These are phyloP conservation scores for Vitis amurensis DNA, from an alignment of 164 flowering plant genomes.

Conservation along the genomic window DNA sequence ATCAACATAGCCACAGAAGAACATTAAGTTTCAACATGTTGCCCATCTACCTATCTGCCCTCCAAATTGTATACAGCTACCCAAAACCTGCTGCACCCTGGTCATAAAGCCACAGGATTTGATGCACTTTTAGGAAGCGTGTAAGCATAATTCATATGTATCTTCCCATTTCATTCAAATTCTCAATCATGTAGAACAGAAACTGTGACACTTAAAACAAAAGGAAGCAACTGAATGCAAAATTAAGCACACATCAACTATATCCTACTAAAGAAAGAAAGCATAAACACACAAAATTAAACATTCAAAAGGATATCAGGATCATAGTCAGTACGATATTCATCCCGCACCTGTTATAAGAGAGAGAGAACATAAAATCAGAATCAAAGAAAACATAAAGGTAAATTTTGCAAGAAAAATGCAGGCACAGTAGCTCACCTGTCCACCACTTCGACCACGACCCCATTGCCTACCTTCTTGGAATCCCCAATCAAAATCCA, in stretches of 20 bases:
- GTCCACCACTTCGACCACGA: slow-evolving; percentile 98
- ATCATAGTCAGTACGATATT: slow-evolving; percentile 96
- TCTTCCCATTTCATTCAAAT: not conserved
- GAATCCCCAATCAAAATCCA: slow-evolving; percentile 99
- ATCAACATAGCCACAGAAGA: too few relatives aligned
- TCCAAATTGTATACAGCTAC: not conserved
- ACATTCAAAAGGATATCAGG: slow-evolving; percentile 87
- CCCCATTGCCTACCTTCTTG: slow-evolving; percentile 99
- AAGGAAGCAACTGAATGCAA: not conserved
- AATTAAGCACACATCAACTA: not conserved
- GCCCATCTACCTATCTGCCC: not conserved
- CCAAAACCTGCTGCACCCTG: not conserved
- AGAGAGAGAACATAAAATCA: not conserved
- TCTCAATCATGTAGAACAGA: not conserved
- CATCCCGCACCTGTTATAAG: slow-evolving; percentile 84
- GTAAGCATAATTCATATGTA: not conserved
- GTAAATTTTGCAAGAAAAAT: not conserved
- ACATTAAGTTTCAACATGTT: too few relatives aligned
- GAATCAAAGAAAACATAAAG: not conserved
- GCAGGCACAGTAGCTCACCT: slow-evolving; percentile 40
- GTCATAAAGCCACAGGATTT: not conserved
- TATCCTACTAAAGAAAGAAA: not conserved
- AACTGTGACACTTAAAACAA: not conserved
- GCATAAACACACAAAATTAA: not conserved
- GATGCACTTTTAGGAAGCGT: not conserved